Conservation (phyloP, 1,284 basidiomycete genomes). For the Erythrobasidium hasegawianum region DNA sequence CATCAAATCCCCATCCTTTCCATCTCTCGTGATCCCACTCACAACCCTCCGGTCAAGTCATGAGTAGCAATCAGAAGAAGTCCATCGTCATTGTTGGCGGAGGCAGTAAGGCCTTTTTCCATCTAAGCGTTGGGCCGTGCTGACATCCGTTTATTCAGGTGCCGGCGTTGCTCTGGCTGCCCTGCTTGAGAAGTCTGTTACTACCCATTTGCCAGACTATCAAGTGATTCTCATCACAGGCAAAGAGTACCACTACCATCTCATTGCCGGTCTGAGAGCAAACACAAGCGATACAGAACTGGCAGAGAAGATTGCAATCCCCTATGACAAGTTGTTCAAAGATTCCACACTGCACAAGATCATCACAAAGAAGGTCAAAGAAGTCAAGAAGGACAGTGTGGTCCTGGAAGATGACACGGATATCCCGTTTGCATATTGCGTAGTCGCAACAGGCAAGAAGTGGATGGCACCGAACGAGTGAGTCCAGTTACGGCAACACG, state of each 20-base stretch:
- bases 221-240: constrained; percentile 30
- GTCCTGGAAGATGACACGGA: constrained; percentile 25
- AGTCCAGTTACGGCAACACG: too few relatives aligned
- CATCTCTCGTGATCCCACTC: too few relatives aligned
- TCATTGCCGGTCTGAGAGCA: constrained; percentile 29
- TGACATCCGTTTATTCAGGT: too few relatives aligned
- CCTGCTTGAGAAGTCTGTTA: constrained; percentile 11
- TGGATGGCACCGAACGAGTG: constrained; percentile 27
- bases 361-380: constrained; percentile 23
- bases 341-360: constrained; percentile 7
- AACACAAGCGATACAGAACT: constrained; percentile 22
- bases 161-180: constrained; percentile 5
- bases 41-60: too few relatives aligned
- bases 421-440: constrained; percentile 21
- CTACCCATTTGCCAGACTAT: constrained; percentile 11
- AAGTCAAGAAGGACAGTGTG: constrained; percentile 10
- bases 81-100: too few relatives aligned
- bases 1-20: too few relatives aligned
- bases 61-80: too few relatives aligned
- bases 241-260: constrained; percentile 24
- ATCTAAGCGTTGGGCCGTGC: too few relatives aligned
- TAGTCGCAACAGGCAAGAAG: constrained; percentile 30
- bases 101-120: too few relatives aligned
- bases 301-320: constrained; percentile 20
- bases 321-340: constrained; percentile 28